Base-by-base conservation (phyloP, 2,329 filamentous ascomycete genomes). In the Mariannaea elegans region DNA sequence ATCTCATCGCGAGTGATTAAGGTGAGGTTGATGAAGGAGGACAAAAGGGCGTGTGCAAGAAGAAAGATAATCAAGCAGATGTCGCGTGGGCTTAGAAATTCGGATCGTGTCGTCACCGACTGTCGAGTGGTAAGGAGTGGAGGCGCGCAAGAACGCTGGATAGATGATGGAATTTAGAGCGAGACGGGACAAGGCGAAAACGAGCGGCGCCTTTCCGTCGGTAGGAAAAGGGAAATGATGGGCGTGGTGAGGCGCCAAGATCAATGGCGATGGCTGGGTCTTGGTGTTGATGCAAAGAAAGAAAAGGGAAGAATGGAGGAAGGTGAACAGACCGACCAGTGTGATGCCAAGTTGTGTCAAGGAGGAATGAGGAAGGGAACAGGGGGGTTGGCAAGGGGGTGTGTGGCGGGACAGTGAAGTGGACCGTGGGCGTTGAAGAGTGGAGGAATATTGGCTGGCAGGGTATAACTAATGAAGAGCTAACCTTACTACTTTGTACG, bases 251-350 rank as follows among this genome's bases (percentile, higher is more conserved):
- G 57, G 47, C 36, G 52, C 50, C 56, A 59, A 55, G 56, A 59
- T 32, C 50, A 55, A 55, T 56, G 46, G 47, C 55, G 67, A 57
- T 52, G 52, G 53, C 24, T 63, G 59, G 45, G 51, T 55, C 46
- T 55, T 69, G 50, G 51, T 46, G 67, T 64, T 69, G 65, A 65
- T 68, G 50, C 32, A 44, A 50, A 50, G 27, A 67, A 61, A 61
- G 50, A 62, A 62, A 61, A 21, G 54, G 42, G 65, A 59, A 59
- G 54, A 44, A 38, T 47, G 38, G 59, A 45, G 50, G 38, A 55
- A 39, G 45, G n/a, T 31, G 56, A 63, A 41, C 44, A 54, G 63
- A 49, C 46, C 41, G 10, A 18, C 21, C 18, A n/a, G 10, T 24
- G 52, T 48, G 57, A 48, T 42, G 63, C 61, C 63, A 63, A 65